phyloP scores from a whole-genome alignment of 768 basidiomycete genomes.

The Pulveroboletus sp. region DNA sequence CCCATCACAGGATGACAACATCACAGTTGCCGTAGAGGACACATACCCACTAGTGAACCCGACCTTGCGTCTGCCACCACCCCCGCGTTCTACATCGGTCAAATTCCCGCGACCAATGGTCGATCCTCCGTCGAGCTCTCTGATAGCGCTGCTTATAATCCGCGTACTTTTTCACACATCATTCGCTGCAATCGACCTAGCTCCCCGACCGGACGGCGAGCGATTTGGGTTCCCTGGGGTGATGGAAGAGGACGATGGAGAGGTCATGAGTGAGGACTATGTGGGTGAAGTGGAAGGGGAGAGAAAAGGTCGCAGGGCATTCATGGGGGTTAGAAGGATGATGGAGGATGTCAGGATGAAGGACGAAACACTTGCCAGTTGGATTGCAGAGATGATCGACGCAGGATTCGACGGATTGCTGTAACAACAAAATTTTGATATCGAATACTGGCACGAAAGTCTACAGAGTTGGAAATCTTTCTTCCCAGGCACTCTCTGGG shows the following conservation, averaged over 20 bases:
- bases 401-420: conserved; percentile 36
- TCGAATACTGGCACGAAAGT: conserved; percentile 1
- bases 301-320: conserved; percentile 66
- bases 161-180: conserved; percentile 80
- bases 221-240: conserved; percentile 89
- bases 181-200: conserved; percentile 60
- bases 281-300: conserved; percentile 61
- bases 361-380: conserved; percentile 55
- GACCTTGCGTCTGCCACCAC: conserved; percentile 65
- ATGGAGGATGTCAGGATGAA: conserved; percentile 62
- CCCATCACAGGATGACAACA: conserved; percentile 67
- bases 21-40: conserved; percentile 59
- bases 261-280: conserved; percentile 36
- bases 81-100: conserved; percentile 59
- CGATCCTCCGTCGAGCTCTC: conserved; percentile 68
- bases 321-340: conserved; percentile 52
- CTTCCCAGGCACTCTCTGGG: neutral
- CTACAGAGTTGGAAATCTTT: neutral
- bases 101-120: conserved; percentile 52
- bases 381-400: conserved; percentile 59
- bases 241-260: conserved; percentile 73
- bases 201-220: conserved; percentile 71
- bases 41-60: conserved; percentile 58
- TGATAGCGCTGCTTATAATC: conserved; percentile 77
- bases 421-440: conserved; percentile 11